Evolutionary conservation across 2,329 filamentous ascomycete genomes (phyloP).

Genomic region (Blumeria graminis): DNA sequence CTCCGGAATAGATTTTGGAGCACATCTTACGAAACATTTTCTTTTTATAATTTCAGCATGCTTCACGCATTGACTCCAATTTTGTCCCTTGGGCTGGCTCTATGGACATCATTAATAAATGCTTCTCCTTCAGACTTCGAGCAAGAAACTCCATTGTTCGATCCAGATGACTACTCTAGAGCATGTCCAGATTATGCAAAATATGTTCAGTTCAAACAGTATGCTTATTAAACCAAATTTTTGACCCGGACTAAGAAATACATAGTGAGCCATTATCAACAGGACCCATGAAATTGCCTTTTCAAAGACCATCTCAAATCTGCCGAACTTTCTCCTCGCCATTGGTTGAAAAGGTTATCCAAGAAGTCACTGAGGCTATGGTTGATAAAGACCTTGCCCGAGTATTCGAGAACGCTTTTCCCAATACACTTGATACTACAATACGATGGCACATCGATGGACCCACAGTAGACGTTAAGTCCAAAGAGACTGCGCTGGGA

Average conservation of each 20-base stretch:
- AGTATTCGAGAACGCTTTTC: conserved; percentile 86
- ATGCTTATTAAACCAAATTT: conserved; percentile 1
- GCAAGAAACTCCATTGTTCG: not conserved
- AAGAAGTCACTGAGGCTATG: conserved; percentile 56
- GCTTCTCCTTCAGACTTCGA: conserved; percentile 1
- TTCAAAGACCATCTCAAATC: conserved; percentile 53
- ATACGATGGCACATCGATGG: conserved; percentile 44
- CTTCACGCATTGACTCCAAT: too few relatives aligned
- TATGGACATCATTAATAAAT: not conserved
- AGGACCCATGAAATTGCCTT: conserved; percentile 60
- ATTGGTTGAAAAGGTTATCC: conserved; percentile 69
- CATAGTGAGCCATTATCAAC: conserved; percentile 51
- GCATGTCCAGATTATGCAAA: conserved; percentile 16
- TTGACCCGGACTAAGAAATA: conserved; percentile 5
- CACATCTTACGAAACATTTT: too few relatives aligned
- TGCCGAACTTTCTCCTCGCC: conserved; percentile 82
- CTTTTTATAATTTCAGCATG: too few relatives aligned
- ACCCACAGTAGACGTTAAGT: conserved; percentile 16
- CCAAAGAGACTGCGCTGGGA: conserved; percentile 20
- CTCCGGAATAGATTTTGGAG: too few relatives aligned
- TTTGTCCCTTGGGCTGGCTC: not conserved
- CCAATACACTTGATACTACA: conserved; percentile 51
- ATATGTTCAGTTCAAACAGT: conserved; percentile 14
- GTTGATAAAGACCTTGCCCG: conserved; percentile 70
- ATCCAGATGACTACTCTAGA: conserved; percentile 4